Evolutionary conservation across 2,329 filamentous ascomycete species (phyloP), one percentile per base, ranked within the genome.

Genomic region (Domatiomyces globalis): DNA sequence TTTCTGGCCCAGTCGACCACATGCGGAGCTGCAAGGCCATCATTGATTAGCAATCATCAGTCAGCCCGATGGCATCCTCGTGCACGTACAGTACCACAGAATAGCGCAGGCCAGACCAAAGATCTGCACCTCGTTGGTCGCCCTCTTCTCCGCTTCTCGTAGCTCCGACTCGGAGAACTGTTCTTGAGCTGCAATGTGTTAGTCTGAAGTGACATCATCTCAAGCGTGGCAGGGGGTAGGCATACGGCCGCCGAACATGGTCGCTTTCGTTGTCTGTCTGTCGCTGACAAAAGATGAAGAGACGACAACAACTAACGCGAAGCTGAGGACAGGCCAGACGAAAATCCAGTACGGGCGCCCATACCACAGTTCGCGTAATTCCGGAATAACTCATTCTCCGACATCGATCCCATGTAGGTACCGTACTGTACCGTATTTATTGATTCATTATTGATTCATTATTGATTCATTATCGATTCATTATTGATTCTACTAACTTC

Each of bases 21-120:
- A 61, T 74, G 74, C 48, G 72, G 72, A 45, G 71, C 72, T 75
- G 50, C 49, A 22, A 5, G 45, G 19, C 43, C 46, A 22, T 9
- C 6, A 10, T 49, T 43, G 4, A 36, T 42, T 25, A 49, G 27
- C 49, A 43, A 53, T 36, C 42, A 45, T 47, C 10, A 43, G 20
- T 15, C 19, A 12, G 12, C 7, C 20, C 22, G 18, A 15, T 19
- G 7, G 17, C 6, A 18, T n/a, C 19, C 9, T 48, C 29, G 6
- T 46, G 20, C 43, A 63, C 78, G 56, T 73, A 83, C 79, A 80
- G 48, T 82, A 71, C 67, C 82, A 82, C 48, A 83, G 72, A 25
- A 80, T 65, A 48, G 77, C 64, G 58, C 76, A 77, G 50, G 74
- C 72, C 45, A 71, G 70, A 53, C 75, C 63, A 48, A 76, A 76